Conservation (phyloP, 129 eudicot species). For the Lactuca saligna region DNA sequence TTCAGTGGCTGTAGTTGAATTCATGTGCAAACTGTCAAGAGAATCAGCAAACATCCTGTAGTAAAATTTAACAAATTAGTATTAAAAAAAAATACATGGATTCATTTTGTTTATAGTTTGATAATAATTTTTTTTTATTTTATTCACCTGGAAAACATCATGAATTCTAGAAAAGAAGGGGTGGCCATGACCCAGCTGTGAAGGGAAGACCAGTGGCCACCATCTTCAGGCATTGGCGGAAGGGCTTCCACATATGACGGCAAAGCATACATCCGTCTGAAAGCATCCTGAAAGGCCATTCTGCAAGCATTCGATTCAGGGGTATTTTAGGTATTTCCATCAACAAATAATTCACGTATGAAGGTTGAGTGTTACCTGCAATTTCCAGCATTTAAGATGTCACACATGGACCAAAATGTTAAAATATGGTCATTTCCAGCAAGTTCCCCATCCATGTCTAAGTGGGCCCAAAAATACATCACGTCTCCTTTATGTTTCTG, state of each 20-base stretch:
- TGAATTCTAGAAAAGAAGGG: conserved; percentile 85
- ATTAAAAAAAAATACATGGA: not conserved
- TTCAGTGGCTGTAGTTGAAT: conserved; percentile 36
- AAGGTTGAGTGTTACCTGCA: conserved; percentile 56
- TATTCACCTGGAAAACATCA: conserved; percentile 87
- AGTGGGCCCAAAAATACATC: conserved; percentile 80
- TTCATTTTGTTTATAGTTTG: not conserved
- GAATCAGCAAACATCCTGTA: conserved; percentile 92
- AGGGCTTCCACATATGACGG: conserved; percentile 85
- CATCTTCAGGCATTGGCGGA: conserved; percentile 98
- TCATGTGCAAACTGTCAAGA: conserved; percentile 60
- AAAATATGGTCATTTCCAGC: conserved; percentile 46
- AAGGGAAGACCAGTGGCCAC: conserved; percentile 88
- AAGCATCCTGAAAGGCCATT: conserved; percentile 74
- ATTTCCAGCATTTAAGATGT: conserved; percentile 82
- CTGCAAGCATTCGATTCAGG: conserved; percentile 35
- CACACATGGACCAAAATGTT: conserved; percentile 95
- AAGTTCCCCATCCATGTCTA: conserved; percentile 59
- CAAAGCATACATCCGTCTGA: conserved; percentile 79
- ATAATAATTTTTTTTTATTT: too few relatives aligned
- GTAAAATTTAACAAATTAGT: conserved; percentile 1
- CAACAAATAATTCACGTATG: not conserved
- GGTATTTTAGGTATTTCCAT: not conserved
- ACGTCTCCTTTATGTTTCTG: conserved; percentile 68
- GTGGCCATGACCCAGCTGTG: conserved; percentile 99